Conservation (phyloP, 2,329 filamentous ascomycete species). For the Botrytis squamosa region DNA sequence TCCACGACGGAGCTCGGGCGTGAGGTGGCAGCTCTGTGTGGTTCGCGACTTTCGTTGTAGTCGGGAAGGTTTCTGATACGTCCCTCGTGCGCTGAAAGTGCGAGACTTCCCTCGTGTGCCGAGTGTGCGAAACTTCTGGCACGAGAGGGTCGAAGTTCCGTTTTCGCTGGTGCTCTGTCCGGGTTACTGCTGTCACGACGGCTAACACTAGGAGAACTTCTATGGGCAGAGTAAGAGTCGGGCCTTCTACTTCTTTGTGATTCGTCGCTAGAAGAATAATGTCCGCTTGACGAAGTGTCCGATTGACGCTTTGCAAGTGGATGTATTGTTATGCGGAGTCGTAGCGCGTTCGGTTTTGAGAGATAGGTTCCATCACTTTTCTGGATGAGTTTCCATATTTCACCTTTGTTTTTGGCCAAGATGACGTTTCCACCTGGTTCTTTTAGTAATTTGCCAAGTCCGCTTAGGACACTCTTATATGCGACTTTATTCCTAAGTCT, state of each 20-base stretch:
- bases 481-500: background rate
- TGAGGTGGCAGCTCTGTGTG: background rate
- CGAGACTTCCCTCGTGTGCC: fast-evolving
- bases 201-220: background rate
- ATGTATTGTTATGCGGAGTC: background rate
- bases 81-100: background rate
- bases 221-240: background rate
- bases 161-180: background rate
- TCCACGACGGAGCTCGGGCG: background rate
- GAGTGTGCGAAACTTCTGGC: background rate
- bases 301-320: background rate
- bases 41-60: background rate
- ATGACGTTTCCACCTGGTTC: background rate
- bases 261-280: background rate
- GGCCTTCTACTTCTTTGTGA: background rate
- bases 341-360: background rate
- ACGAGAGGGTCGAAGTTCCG: background rate
- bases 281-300: background rate
- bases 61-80: fast-evolving
- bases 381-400: background rate
- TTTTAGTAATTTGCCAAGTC: background rate
- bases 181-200: background rate
- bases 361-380: background rate
- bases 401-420: background rate
- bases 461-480: background rate